Percentiles rank a stretch among this genome's conserved stretches.
Conservation (phyloP, 345 rosid genomes). For the Arabidopsis suecica region DNA sequence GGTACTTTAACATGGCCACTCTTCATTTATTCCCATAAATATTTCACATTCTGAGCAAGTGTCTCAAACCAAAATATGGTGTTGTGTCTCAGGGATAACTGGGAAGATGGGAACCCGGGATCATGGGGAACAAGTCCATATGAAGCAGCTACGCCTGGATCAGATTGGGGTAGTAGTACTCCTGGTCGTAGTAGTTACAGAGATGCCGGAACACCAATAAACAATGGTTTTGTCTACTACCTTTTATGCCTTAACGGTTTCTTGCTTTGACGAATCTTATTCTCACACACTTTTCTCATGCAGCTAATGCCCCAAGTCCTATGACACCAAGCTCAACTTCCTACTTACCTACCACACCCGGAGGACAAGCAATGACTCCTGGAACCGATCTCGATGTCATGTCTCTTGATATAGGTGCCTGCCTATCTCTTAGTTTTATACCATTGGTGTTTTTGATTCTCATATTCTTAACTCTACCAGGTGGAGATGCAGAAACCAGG, state of each 20-base stretch:
- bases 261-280: background rate
- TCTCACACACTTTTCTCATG: slow-evolving; percentile 30
- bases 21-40: background rate
- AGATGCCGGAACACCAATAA: slow-evolving; percentile 83
- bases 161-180: slow-evolving; percentile 69
- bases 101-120: slow-evolving; percentile 85
- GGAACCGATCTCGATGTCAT: slow-evolving; percentile 64
- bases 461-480: slow-evolving; percentile 45
- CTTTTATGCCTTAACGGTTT: slow-evolving; percentile 4
- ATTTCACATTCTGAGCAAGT: background rate
- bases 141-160: slow-evolving; percentile 86
- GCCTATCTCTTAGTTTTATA: background rate
- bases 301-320: slow-evolving; percentile 83
- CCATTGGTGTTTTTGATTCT: background rate
- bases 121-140: slow-evolving; percentile 85
- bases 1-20: slow-evolving; percentile 47
- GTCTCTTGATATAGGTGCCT: slow-evolving; percentile 74
- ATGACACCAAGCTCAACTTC: slow-evolving; percentile 76
- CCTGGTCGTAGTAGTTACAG: slow-evolving; percentile 78
- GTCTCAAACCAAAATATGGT: background rate
- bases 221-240: slow-evolving; percentile 45
- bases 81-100: slow-evolving; percentile 60
- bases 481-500: slow-evolving; percentile 71
- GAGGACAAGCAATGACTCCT: slow-evolving; percentile 92
- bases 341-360: slow-evolving; percentile 86